Base-by-base conservation (phyloP, 257 asterid species). In the Anisodus acutangulus region DNA sequence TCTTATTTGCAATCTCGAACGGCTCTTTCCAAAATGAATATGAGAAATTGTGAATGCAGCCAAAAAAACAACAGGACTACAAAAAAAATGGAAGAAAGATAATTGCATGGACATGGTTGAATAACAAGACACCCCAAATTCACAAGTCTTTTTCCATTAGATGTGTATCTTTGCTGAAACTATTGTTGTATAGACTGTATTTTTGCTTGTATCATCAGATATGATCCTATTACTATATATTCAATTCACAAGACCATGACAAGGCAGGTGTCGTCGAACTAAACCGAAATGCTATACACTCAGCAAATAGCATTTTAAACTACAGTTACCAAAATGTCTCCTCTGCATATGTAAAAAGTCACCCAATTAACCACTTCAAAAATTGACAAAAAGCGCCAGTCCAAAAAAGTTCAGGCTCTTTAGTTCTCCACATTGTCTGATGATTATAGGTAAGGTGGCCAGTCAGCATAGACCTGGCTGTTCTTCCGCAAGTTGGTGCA, bases 381-480 rank as follows among this genome's bases (percentile, higher is more conserved):
- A 70, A 8, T 82, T 49, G 84, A 53, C 5, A 19, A 49, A 31
- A 74, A 71, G 55, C 19, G 0, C 9, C 79, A 47, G 26, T 55
- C 26, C 54, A 10, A 53, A 12, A 2, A 51, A 22, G 45, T 59
- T 84, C 10, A 63, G 51, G 49, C 55, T 10, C 70, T 43, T 79
- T 45, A 84, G 43, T 78, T 78, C 47, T 68, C 78, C 70, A 5
- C 54, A 47, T 55, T 45, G 83, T 12, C 53, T 41, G 83, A 35
- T 59, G 84, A 78, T 78, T 13, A 57, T 9, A 12, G 31, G 19
- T n/a, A 13, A 78, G 19, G 45, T 39, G 89, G 85, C 95, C 95
- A 91, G 86, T 92, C 96, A 60, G 87, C 95, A 70, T 92, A 91
- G 83, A 92, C 71, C 54, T 71, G 60, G 66, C 86, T 85, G 74